These are phyloP conservation scores for Monascus purpureus DNA, from an alignment of 495 filamentous ascomycete species.

Conservation along the genomic window DNA sequence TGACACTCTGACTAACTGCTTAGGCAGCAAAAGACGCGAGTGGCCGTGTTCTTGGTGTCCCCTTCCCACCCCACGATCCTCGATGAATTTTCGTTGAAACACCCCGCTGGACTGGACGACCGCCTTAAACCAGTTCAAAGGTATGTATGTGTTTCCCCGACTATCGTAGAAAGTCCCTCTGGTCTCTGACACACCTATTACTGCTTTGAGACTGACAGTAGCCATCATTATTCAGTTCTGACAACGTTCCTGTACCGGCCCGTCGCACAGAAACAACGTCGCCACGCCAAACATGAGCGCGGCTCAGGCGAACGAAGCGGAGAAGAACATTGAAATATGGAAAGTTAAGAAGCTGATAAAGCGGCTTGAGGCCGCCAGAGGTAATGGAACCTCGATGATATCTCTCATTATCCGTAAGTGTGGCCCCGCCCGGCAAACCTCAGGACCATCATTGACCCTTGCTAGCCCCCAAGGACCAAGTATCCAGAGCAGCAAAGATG, in stretches of 20 bases:
- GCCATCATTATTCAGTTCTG: too few species aligned
- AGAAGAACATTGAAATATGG: slow-evolving; percentile 88
- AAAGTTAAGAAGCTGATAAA: slow-evolving; percentile 97
- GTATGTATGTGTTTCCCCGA: slow-evolving; percentile 13
- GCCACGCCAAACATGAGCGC: slow-evolving; percentile 68
- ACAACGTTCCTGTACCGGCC: too few species aligned
- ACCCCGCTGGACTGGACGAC: slow-evolving; percentile 20
- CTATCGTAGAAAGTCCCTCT: background rate
- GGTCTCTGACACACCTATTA: background rate
- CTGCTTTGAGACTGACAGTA: too few species aligned
- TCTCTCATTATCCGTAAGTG: slow-evolving; percentile 89
- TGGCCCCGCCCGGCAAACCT: slow-evolving; percentile 1
- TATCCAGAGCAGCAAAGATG: slow-evolving; percentile 95
- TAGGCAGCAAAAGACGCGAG: slow-evolving; percentile 4
- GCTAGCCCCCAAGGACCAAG: slow-evolving; percentile 95
- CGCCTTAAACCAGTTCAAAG: slow-evolving; percentile 10
- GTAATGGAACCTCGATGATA: slow-evolving; percentile 98
- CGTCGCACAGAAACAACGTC: slow-evolving; percentile 16
- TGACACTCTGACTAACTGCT: too few species aligned
- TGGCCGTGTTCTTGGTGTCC: slow-evolving; percentile 15
- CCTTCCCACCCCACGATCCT: slow-evolving; percentile 26
- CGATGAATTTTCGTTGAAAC: slow-evolving; percentile 25
- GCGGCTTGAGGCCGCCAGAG: slow-evolving; percentile 78
- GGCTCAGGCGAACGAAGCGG: slow-evolving; percentile 77
- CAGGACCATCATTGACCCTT: background rate